Percentiles rank a stretch among this genome's conserved stretches.
These are phyloP conservation scores for Caloboletus inedulis DNA, from an alignment of 1,284 basidiomycete genomes.

Conservation along the genomic window DNA sequence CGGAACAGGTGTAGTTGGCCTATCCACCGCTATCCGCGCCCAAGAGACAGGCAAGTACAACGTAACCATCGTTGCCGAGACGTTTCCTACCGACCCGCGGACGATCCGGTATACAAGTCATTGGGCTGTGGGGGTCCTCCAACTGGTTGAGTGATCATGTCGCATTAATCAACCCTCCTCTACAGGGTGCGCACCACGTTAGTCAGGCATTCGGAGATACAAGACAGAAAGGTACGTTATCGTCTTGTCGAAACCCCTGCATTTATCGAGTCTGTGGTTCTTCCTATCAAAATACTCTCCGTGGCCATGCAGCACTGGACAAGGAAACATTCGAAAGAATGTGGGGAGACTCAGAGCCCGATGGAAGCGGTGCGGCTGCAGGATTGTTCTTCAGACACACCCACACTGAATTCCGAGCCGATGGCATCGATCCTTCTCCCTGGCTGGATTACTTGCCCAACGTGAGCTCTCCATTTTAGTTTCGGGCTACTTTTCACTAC, in stretches of 20 bases:
- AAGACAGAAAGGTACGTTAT: constrained; percentile 46
- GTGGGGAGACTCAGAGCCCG: constrained; percentile 65
- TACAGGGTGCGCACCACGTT: constrained; percentile 67
- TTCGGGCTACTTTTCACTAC: neutral
- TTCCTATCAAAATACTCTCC: neutral
- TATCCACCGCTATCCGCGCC: constrained; percentile 65
- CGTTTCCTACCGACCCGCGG: constrained; percentile 64
- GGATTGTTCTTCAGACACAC: constrained; percentile 58
- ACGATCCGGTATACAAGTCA: constrained; percentile 67
- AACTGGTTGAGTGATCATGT: neutral
- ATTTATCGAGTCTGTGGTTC: neutral
- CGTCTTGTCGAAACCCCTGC: neutral
- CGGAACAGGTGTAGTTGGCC: constrained; percentile 57
- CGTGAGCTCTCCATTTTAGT: constrained; percentile 37
- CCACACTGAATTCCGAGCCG: constrained; percentile 58
- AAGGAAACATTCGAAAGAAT: constrained; percentile 67
- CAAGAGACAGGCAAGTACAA: constrained; percentile 55
- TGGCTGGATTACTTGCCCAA: constrained; percentile 59
- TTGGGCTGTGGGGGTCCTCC: constrained; percentile 60
- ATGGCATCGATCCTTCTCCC: constrained; percentile 40
- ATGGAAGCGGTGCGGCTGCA: constrained; percentile 49
- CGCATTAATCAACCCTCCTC: neutral
- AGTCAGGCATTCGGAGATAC: constrained; percentile 48
- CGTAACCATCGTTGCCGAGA: constrained; percentile 66
- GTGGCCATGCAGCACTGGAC: constrained; percentile 52